Percentiles rank a stretch among this genome's conserved stretches.
Conservation (phyloP, 768 basidiomycete genomes). For the Mycena indigotica region DNA sequence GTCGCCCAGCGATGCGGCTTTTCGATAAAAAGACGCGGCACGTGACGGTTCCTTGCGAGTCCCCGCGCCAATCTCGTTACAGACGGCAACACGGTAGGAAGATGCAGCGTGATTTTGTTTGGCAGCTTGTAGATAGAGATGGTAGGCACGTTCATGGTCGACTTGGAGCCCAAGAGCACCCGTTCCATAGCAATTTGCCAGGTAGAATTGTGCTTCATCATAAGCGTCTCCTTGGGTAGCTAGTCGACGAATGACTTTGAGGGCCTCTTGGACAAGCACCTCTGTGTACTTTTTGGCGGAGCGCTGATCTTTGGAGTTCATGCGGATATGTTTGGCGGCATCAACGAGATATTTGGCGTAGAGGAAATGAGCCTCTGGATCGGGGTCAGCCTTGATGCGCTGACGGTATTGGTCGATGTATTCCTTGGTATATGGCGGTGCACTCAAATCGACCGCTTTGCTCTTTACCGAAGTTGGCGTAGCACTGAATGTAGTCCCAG, state of each 20-base stretch:
- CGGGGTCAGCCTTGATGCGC: constrained; percentile 95
- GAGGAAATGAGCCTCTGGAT: constrained; percentile 95
- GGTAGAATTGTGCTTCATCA: constrained; percentile 97
- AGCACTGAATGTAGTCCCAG: constrained; percentile 59
- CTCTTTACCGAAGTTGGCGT: constrained; percentile 62
- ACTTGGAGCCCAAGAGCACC: constrained; percentile 94
- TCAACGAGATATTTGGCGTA: constrained; percentile 99
- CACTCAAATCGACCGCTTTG: constrained; percentile 79
- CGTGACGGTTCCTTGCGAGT: constrained; percentile 86
- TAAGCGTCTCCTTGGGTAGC: constrained; percentile 92
- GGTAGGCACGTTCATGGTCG: constrained; percentile 97
- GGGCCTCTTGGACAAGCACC: constrained; percentile 78
- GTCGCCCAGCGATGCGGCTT: constrained; percentile 93
- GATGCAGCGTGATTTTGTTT: constrained; percentile 97
- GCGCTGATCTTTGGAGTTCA: constrained; percentile 72
- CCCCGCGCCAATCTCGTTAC: constrained; percentile 97
- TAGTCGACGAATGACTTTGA: constrained; percentile 90
- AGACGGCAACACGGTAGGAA: constrained; percentile 95
- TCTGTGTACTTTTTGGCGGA: constrained; percentile 91
- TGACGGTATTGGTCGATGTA: constrained; percentile 98
- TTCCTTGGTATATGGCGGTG: constrained; percentile 90
- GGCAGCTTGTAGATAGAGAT: constrained; percentile 93
- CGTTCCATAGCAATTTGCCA: constrained; percentile 96
- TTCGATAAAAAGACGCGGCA: constrained; percentile 94
- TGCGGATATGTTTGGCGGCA: constrained; percentile 89